These are phyloP conservation scores for Crassisporium funariophilum DNA, from an alignment of 768 basidiomycete species.

Conservation along the genomic window DNA sequence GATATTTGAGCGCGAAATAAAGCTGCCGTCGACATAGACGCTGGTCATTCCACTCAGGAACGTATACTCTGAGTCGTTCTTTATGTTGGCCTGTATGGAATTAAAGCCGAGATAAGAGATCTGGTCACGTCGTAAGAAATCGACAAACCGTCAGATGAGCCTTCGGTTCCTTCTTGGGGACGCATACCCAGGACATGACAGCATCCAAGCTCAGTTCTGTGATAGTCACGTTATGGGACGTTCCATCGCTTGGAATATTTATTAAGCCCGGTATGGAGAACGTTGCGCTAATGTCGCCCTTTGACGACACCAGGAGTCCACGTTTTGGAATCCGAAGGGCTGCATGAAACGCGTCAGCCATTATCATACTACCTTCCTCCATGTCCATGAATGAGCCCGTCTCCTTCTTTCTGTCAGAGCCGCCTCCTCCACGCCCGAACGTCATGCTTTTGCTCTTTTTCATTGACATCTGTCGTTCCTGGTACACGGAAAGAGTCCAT, in stretches of 20 bases:
- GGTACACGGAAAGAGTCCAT: slow-evolving; percentile 32
- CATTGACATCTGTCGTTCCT: slow-evolving; percentile 20
- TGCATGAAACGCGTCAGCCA: neutral
- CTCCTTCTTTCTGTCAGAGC: too few relatives aligned
- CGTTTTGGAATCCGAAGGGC: slow-evolving; percentile 11
- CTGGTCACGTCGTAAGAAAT: neutral
- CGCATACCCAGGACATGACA: slow-evolving; percentile 37
- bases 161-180: slow-evolving; percentile 37
- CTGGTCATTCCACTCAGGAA: slow-evolving; percentile 44
- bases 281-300: slow-evolving; percentile 38
- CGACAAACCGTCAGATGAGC: slow-evolving; percentile 34
- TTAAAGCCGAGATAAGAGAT: neutral
- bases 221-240: slow-evolving; percentile 40
- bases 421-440: too few relatives aligned
- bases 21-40: slow-evolving; percentile 51
- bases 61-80: slow-evolving; percentile 49
- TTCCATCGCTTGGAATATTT: slow-evolving; percentile 38
- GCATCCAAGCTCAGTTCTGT: slow-evolving; percentile 34
- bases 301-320: slow-evolving; percentile 29
- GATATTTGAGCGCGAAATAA: slow-evolving; percentile 45
- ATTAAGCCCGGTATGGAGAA: slow-evolving; percentile 36
- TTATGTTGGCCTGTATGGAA: slow-evolving; percentile 38
- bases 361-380: neutral
- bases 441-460: slow-evolving; percentile 2
- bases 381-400: neutral